Conservation (phyloP, 306 rosid genomes). For the Prunus mira region DNA sequence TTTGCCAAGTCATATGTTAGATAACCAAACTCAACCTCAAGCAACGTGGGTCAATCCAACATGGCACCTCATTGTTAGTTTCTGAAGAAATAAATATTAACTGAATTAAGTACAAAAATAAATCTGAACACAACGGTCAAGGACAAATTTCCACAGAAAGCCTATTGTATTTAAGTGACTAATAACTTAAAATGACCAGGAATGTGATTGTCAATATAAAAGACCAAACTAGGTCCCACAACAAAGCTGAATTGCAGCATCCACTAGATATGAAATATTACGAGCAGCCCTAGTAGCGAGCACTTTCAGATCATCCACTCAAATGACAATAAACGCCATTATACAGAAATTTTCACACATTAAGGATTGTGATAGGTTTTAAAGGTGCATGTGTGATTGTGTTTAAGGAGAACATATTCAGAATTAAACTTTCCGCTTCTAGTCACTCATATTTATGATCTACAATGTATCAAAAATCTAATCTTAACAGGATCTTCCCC, state of each 20-base stretch:
- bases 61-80: slow-evolving; percentile 4
- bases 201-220: neutral
- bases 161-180: neutral
- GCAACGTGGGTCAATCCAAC: neutral
- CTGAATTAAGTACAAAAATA: neutral
- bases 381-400: too few species aligned
- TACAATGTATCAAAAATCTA: neutral
- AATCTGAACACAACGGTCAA: neutral
- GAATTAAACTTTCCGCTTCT: neutral
- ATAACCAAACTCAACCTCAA: neutral
- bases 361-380: neutral
- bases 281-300: neutral
- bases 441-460: neutral
- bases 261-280: neutral
- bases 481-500: neutral
- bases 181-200: neutral
- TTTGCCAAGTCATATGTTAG: neutral
- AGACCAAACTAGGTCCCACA: neutral
- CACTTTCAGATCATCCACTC: neutral
- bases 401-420: neutral
- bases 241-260: neutral
- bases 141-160: neutral
- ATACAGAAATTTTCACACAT: neutral
- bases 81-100: neutral
- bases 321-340: too few species aligned